Base-by-base conservation (phyloP, 805 yeast genomes). In the Grigorovia humatica region DNA sequence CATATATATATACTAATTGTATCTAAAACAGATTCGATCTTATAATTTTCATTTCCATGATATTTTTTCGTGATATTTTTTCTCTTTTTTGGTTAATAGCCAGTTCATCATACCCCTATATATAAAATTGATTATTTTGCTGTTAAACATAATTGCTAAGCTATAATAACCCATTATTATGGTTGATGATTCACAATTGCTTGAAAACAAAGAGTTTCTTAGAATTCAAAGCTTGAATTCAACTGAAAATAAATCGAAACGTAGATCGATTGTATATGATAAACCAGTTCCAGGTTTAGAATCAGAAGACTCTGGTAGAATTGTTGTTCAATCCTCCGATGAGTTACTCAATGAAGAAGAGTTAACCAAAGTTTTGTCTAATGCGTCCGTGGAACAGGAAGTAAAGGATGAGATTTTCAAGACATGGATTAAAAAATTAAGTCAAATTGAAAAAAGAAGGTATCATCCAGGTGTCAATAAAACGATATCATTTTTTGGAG, bases 401-500 rank as follows among this genome's bases (percentile, higher is more conserved):
- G 43, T 46, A 4, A 27, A 46, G 7, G 56, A 54, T 48, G 53
- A 50, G 27, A 44, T 50, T 20, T 43, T 54, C 48, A 50, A 50
- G 29, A 46, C 49, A 15, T 54, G 51, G 23, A 27, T 54, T 42
- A 49, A 52, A n/a, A 54, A 51, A 44, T 43, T 54, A 32, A 52
- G 49, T 42, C 19, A 40, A n/a, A 47, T 47, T n/a, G 54, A 55
- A 40, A 51, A 53, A 29, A 44, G 51, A n/a, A 46, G 55, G 32
- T 53, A 49, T 17, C 47, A 49, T 29, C 46, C 30, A 11, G 51
- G 23, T 7, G 23, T 40, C 29, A 54, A 48, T 23, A 41, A 41
- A 12, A 44, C 70, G 54, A 63, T 76, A 41, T 79, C 83, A 4
- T 72, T 77, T 51, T 80, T 81, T 59, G 73, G 74, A 1, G 86